Conservation (phyloP, 441 rosid species). For the Brassica balearica region DNA sequence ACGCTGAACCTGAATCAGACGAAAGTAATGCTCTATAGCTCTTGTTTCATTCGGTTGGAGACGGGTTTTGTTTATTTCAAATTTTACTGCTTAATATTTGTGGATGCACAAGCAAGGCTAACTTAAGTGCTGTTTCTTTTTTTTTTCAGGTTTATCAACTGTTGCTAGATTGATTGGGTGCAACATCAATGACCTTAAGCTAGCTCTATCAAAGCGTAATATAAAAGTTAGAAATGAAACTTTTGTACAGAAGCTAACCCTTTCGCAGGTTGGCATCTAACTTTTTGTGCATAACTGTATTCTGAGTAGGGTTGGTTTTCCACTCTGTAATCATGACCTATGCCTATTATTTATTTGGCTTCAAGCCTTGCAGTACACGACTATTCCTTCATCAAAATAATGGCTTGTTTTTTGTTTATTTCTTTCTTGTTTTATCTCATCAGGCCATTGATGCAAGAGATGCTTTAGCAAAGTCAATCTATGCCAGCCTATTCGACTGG, state of each 20-base stretch:
- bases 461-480: constrained; percentile 88
- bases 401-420: neutral
- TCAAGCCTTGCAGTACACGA: constrained; percentile 7
- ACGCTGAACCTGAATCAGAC: constrained; percentile 76
- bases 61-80: too few relatives aligned
- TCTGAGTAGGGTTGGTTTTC: constrained; percentile 6
- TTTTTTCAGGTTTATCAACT: constrained; percentile 59
- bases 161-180: constrained; percentile 88
- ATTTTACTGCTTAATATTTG: too few relatives aligned
- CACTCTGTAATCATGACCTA: constrained; percentile 3
- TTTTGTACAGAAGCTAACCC: constrained; percentile 81
- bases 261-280: constrained; percentile 64
- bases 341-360: constrained; percentile 14
- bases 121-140: neutral
- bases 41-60: too few relatives aligned
- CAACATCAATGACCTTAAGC: constrained; percentile 61
- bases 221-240: constrained; percentile 91
- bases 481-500: constrained; percentile 84
- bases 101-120: constrained; percentile 8
- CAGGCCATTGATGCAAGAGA: constrained; percentile 89
- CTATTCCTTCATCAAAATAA: neutral
- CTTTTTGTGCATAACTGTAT: neutral
- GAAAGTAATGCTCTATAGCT: constrained; percentile 57
- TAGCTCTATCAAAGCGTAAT: constrained; percentile 84
- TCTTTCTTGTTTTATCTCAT: constrained; percentile 45